Percentiles rank a stretch among this genome's conserved stretches.
These are phyloP conservation scores for Neofusicoccum ribis DNA, from an alignment of 2,329 filamentous ascomycete species.

Conservation along the genomic window DNA sequence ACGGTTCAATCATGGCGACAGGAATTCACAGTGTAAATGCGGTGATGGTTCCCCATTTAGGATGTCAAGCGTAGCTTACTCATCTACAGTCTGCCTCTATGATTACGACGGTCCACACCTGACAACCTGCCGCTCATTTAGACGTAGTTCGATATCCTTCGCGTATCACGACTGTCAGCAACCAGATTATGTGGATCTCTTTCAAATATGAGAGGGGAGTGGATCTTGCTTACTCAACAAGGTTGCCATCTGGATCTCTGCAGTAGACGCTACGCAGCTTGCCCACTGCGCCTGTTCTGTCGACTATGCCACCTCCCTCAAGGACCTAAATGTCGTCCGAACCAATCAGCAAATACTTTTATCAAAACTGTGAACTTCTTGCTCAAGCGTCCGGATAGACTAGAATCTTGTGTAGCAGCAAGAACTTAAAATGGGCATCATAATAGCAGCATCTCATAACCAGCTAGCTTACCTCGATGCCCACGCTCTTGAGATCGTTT, in stretches of 20 bases:
- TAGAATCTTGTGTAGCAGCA: no score
- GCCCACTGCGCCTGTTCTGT: conserved; percentile 19
- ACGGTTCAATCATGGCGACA: no score
- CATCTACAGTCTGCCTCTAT: not conserved
- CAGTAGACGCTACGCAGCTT: conserved; percentile 22
- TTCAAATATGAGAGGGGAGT: no score
- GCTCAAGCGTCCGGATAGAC: no score
- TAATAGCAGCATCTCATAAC: no score
- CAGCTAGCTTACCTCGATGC: conserved; percentile 17
- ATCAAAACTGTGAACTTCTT: no score
- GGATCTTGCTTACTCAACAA: conserved; percentile 21
- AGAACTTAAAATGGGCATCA: no score
- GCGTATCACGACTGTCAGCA: not conserved
- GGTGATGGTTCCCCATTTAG: no score
- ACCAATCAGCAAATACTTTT: not conserved
- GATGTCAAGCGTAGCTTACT: no score
- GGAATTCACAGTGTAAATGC: no score
- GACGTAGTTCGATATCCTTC: not conserved
- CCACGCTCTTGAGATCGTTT: conserved; percentile 15
- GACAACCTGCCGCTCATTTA: not conserved
- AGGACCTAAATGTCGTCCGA: not conserved
- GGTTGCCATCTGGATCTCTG: conserved; percentile 24
- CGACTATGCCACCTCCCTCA: not conserved
- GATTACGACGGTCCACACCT: not conserved
- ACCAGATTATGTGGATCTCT: not conserved